Percentiles rank a stretch among this genome's conserved stretches.
Conservation (phyloP, 352 stramenopile species). For the Phytopythium ostracodes region DNA sequence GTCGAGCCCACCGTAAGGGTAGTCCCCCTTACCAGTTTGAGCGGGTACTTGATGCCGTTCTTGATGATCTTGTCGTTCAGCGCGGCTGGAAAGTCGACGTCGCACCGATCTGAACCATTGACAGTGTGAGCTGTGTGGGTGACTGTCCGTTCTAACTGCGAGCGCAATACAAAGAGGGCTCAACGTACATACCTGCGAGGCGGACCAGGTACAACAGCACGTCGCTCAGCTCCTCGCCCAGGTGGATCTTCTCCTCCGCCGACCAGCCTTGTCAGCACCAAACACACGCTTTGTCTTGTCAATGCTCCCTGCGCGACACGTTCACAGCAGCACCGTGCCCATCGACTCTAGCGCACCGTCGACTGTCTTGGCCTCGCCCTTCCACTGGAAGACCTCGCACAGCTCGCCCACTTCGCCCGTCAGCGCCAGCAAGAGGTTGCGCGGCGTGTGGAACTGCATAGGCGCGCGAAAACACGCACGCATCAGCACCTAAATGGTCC, state of each 20-base stretch:
- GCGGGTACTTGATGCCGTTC: constrained; percentile 70
- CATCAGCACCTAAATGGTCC: background rate
- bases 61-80: constrained; percentile 88
- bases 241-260: constrained; percentile 65
- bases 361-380: constrained; percentile 71
- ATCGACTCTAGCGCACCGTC: constrained; percentile 28
- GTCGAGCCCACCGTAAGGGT: too few species aligned
- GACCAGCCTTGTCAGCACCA: constrained; percentile 54
- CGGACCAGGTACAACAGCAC: constrained; percentile 92
- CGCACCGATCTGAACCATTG: constrained; percentile 51
- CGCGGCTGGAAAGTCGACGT: constrained; percentile 73
- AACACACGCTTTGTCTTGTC: too few species aligned
- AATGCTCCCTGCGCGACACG: background rate
- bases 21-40: background rate
- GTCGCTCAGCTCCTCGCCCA: constrained; percentile 93
- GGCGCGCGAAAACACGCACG: background rate
- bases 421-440: constrained; percentile 91
- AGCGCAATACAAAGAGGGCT: background rate
- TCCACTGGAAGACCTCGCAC: constrained; percentile 89
- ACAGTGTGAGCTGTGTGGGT: too few species aligned
- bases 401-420: constrained; percentile 92
- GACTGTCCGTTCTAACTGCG: too few species aligned
- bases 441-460: constrained; percentile 37
- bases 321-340: too few species aligned
- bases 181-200: constrained; percentile 52